These are phyloP conservation scores for Leptodermis oblonga DNA, from an alignment of 257 asterid genomes.

Conservation along the genomic window DNA sequence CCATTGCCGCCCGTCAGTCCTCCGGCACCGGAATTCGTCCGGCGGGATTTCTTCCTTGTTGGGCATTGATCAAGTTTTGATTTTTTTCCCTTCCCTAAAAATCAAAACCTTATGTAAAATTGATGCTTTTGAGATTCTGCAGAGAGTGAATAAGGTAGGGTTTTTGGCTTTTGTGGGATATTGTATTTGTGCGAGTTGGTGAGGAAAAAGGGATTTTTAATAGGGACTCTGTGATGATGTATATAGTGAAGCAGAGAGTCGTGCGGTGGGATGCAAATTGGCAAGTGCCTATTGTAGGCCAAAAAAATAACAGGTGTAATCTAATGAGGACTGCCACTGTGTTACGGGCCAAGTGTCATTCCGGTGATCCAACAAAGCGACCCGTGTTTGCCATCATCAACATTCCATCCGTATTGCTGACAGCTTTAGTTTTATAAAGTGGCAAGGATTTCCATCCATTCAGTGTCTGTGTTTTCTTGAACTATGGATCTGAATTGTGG, in stretches of 20 bases:
- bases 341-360: too few relatives aligned
- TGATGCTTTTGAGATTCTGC: neutral
- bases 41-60: constrained; percentile 56
- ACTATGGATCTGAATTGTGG: neutral
- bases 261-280: constrained; percentile 8
- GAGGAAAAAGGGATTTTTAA: neutral
- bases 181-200: neutral
- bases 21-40: constrained; percentile 87
- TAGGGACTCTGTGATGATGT: neutral
- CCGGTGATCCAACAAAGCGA: too few relatives aligned
- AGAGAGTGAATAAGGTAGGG: constrained; percentile 6
- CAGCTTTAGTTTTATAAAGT: neutral
- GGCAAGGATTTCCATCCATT: neutral
- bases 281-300: neutral
- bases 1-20: constrained; percentile 99
- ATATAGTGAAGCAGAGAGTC: constrained; percentile 6
- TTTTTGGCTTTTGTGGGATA: neutral
- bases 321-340: constrained; percentile 8
- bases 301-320: constrained; percentile 29
- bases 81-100: neutral
- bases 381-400: neutral
- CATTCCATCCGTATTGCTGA: neutral
- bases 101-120: neutral
- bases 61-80: constrained; percentile 4
- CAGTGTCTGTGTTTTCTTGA: neutral